Evolutionary conservation across 2,329 filamentous ascomycete genomes (phyloP).

Genomic region (Nemania bipapillata): DNA sequence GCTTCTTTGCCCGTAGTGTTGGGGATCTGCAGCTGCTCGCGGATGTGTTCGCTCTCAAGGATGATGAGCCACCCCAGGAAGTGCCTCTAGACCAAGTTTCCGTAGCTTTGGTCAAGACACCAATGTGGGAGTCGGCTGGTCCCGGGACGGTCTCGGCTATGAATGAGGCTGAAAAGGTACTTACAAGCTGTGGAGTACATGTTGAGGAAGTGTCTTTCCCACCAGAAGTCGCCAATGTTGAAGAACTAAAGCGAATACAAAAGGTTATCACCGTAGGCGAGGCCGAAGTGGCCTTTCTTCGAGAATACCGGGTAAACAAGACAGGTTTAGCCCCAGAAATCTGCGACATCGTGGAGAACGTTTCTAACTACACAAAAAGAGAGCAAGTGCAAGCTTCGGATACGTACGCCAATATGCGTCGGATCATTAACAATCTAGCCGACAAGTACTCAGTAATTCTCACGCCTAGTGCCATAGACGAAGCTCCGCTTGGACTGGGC

Average conservation of each 20-base stretch:
- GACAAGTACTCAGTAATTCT: conserved; percentile 11
- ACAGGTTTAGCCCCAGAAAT: not conserved
- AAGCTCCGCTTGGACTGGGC: conserved; percentile 1
- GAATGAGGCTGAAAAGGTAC: not conserved
- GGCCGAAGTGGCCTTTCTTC: not conserved
- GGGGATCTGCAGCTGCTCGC: not conserved
- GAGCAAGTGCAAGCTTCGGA: not conserved
- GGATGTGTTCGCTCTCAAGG: not conserved
- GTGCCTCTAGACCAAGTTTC: not conserved
- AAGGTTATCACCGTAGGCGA: not conserved
- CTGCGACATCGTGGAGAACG: not conserved
- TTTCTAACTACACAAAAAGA: not conserved
- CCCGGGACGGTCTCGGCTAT: not conserved
- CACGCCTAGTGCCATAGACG: conserved; percentile 12
- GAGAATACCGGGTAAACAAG: not conserved
- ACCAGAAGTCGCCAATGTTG: not conserved
- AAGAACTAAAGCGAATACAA: not conserved
- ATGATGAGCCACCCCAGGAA: not conserved
- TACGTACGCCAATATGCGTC: not conserved
- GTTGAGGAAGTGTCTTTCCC: not conserved
- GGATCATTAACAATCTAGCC: not conserved
- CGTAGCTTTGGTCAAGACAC: not conserved
- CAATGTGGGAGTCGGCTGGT: not conserved
- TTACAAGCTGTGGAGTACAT: not conserved
- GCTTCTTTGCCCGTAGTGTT: conserved; percentile 1